Percentiles rank a stretch among this genome's conserved stretches.
Evolutionary conservation across 2,329 filamentous ascomycete genomes (phyloP).

Genomic region (Coniochaeta prunicola): DNA sequence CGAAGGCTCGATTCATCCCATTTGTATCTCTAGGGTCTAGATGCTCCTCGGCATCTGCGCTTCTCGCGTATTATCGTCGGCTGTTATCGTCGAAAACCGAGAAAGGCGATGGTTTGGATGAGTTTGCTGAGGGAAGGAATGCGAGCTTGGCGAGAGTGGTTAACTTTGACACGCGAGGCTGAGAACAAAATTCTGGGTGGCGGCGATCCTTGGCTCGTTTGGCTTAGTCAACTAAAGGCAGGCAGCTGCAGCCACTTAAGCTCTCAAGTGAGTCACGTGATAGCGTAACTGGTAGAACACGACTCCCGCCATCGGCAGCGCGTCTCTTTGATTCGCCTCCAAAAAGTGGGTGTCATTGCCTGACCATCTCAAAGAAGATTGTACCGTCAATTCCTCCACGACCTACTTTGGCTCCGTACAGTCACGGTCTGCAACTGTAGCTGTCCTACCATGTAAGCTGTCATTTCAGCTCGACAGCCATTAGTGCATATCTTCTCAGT

Average conservation of each 20-base stretch:
- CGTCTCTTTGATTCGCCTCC: not conserved
- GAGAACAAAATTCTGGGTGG: slow-evolving; percentile 1
- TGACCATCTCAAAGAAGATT: not conserved
- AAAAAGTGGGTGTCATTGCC: not conserved
- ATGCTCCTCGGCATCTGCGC: not conserved
- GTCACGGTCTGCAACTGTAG: not conserved
- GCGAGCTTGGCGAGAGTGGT: not conserved
- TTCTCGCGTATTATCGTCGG: not conserved
- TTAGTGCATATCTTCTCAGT: not conserved
- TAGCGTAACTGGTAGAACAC: not conserved
- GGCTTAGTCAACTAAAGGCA: not conserved
- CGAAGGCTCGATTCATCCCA: slow-evolving; percentile 2
- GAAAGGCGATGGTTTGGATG: not conserved
- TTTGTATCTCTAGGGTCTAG: not conserved
- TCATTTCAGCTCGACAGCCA: not conserved
- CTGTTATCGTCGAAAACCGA: not conserved
- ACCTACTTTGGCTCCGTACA: not conserved
- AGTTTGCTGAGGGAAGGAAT: not conserved
- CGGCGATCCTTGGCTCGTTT: not conserved
- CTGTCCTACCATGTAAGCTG: not conserved
- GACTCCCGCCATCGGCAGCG: not conserved
- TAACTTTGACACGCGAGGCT: not conserved
- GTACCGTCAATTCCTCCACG: not conserved
- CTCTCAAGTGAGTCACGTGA: not conserved
- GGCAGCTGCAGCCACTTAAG: not conserved